Evolutionary conservation across 495 filamentous ascomycete species (phyloP).

Genomic region (Hypomontagnella submonticulosa): DNA sequence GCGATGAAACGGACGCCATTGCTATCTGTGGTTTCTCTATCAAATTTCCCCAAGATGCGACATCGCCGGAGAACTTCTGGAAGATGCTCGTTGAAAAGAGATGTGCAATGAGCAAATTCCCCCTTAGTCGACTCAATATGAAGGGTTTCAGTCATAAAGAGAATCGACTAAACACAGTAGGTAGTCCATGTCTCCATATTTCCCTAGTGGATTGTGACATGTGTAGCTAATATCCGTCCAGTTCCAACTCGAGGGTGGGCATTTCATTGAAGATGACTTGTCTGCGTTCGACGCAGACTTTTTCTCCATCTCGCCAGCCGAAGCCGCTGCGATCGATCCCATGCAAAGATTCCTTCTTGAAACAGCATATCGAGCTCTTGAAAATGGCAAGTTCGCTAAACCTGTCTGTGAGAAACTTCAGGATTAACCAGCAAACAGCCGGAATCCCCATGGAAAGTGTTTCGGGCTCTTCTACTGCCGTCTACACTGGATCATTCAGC

Average conservation of each 20-base stretch:
- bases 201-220: no score
- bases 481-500: conserved; percentile 39
- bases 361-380: conserved; percentile 61
- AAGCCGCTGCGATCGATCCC: conserved; percentile 59
- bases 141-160: conserved; percentile 52
- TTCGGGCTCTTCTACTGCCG: conserved; percentile 37
- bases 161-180: conserved; percentile 25
- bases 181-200: not conserved
- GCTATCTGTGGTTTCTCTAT: conserved; percentile 40
- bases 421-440: conserved; percentile 27
- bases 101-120: conserved; percentile 52
- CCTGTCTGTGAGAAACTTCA: conserved; percentile 10
- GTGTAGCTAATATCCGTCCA: conserved; percentile 1
- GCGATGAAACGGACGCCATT: conserved; percentile 7
- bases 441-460: conserved; percentile 43
- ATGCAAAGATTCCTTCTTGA: conserved; percentile 59
- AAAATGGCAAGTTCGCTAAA: conserved; percentile 49
- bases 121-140: conserved; percentile 53
- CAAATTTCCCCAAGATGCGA: conserved; percentile 46
- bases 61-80: conserved; percentile 53
- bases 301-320: conserved; percentile 64
- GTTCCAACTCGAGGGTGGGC: conserved; percentile 31
- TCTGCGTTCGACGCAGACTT: conserved; percentile 60
- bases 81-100: conserved; percentile 44
- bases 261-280: conserved; percentile 54